Evolutionary conservation across 2,329 filamentous ascomycete species (phyloP), one percentile per base, ranked within the genome.

Genomic region (Akanthomyces uredinophilus): DNA sequence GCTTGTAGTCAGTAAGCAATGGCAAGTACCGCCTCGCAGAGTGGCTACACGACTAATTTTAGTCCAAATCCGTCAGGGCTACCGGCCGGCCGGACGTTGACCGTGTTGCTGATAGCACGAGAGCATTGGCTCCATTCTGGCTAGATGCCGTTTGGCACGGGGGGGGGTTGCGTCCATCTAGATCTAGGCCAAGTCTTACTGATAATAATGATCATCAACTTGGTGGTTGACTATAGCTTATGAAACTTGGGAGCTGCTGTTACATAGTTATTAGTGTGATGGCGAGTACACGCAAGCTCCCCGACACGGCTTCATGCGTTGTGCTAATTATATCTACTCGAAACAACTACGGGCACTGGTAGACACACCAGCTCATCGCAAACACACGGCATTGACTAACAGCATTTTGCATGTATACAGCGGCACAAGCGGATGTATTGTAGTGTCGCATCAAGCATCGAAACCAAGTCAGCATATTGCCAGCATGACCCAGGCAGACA

Each of bases 241-340:
- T 39, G 37, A 39, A 39, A 39, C 37, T 39, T 39, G 37, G 4
- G 37, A 11, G 32, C 32, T 16, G 11, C 10, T 39, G 37, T 39
- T 39, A 39, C 37, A 39, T 13, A 39, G 16, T 39, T 2, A 39
- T 39, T 2, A 39, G 37, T 39, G 37, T 16, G 37, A 39, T 39
- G 16, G 22, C 10, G 22, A 29, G 55, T 29, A 24, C 35, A 27
- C 32, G 44, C 55, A 47, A 58, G 43, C 54, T 35, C 32, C 11
- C 32, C 2, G 32, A 35, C 5, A 35, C 32, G 32, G 11, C 37
- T 39, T 5, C 14, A 39, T 35, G 32, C 13, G 37, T 39, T 14
- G 37, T 39, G 37, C 46, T 50, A 50, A 50, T 50, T 50, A 58
- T 58, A 58, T 47, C 35, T 58, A 58, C 44, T 49, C 44, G 46